phyloP scores from a whole-genome alignment of 176 grass and related monocot genomes.

The Phoenix roebelenii region DNA sequence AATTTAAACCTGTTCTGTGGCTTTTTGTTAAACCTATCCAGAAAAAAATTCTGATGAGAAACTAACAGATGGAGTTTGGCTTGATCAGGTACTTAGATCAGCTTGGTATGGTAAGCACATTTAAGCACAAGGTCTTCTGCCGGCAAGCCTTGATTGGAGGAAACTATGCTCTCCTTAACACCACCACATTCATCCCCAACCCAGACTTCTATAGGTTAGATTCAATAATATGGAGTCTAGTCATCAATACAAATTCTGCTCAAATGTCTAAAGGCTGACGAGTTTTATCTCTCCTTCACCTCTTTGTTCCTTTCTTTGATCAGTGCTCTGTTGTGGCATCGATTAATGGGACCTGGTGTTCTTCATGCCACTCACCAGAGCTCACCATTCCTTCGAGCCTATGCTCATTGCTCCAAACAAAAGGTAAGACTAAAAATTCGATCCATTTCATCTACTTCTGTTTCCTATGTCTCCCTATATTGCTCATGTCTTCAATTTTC shows the following conservation, averaged over 20 bases:
- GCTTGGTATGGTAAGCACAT: conserved; percentile 40
- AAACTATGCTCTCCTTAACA: conserved; percentile 58
- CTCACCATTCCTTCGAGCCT: conserved; percentile 37
- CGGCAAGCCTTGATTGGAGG: conserved; percentile 49
- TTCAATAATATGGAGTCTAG: background rate
- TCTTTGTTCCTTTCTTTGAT: conserved; percentile 1
- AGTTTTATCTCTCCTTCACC: background rate
- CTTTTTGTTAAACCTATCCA: too few species aligned
- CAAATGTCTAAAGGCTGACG: background rate
- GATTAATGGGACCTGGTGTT: conserved; percentile 38
- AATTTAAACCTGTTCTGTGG: too few species aligned
- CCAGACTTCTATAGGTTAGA: conserved; percentile 49
- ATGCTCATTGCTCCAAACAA: conserved; percentile 52
- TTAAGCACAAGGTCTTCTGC: conserved; percentile 45
- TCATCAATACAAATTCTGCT: too few species aligned
- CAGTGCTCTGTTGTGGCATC: conserved; percentile 45
- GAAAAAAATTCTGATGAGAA: too few species aligned
- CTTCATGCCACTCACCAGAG: conserved; percentile 14
- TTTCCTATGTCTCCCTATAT: background rate
- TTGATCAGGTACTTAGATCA: conserved; percentile 49
- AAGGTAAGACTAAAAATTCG: conserved; percentile 11
- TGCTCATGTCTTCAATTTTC: too few species aligned
- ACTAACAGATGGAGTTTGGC: background rate
- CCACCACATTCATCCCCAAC: conserved; percentile 39
- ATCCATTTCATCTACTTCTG: background rate